Evolutionary conservation across 768 basidiomycete genomes (phyloP).

Genomic region (Rhodotorula toruloides): DNA sequence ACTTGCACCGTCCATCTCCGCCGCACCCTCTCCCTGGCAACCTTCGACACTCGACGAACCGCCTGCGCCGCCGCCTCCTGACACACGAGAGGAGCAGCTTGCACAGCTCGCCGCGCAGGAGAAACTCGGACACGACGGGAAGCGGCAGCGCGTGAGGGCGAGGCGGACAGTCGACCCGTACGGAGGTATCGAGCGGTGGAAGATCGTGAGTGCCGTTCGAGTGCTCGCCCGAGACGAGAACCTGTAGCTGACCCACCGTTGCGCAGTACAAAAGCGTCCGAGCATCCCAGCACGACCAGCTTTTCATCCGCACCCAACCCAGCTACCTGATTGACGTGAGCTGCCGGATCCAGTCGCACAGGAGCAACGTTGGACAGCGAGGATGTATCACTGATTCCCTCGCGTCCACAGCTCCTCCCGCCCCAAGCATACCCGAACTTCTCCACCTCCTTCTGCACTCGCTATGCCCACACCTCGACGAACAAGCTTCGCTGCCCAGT

Average conservation of each 20-base stretch:
- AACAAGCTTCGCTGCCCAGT: slow-evolving; percentile 98
- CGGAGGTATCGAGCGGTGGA: slow-evolving; percentile 80
- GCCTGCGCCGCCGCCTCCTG: slow-evolving; percentile 67
- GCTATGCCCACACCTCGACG: slow-evolving; percentile 95
- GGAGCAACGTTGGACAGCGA: too few relatives aligned
- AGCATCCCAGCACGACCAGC: slow-evolving; percentile 3
- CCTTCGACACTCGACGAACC: slow-evolving; percentile 64
- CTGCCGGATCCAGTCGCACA: slow-evolving; percentile 6
- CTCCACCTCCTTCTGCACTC: slow-evolving; percentile 89
- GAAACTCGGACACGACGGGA: slow-evolving; percentile 54
- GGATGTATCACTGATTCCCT: too few relatives aligned
- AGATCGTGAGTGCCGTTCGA: slow-evolving; percentile 56
- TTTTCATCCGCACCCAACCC: slow-evolving; percentile 65
- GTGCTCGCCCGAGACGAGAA: not conserved
- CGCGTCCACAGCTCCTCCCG: slow-evolving; percentile 67
- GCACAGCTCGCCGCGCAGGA: slow-evolving; percentile 67
- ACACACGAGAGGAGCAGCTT: slow-evolving; percentile 71
- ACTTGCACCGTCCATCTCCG: not conserved
- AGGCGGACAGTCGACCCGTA: slow-evolving; percentile 85
- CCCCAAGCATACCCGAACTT: slow-evolving; percentile 87
- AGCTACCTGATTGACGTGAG: slow-evolving; percentile 77
- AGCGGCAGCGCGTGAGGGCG: slow-evolving; percentile 54
- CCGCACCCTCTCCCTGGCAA: slow-evolving; percentile 55
- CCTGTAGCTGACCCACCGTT: not conserved
- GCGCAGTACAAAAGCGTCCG: slow-evolving; percentile 22